Conservation (phyloP, 768 basidiomycete species). For the Lactifluus piperatus region DNA sequence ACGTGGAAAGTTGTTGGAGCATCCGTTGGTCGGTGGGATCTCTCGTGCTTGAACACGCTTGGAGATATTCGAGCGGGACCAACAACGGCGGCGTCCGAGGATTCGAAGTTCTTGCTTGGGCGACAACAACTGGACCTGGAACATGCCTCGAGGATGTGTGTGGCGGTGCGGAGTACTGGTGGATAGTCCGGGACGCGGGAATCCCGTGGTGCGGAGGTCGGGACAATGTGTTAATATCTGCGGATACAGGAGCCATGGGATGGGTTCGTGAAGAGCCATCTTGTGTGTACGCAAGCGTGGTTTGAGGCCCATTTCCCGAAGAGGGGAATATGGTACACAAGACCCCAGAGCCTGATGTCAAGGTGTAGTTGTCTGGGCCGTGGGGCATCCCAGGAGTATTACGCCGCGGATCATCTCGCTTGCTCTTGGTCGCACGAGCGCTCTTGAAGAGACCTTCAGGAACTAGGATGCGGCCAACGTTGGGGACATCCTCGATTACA, state of each 20-base stretch:
- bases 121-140: neutral
- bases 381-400: neutral
- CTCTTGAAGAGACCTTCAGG: constrained; percentile 63
- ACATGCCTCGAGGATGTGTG: neutral
- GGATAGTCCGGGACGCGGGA: neutral
- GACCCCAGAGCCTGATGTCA: constrained; percentile 12
- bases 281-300: constrained; percentile 12
- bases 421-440: constrained; percentile 18
- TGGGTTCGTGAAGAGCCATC: constrained; percentile 4
- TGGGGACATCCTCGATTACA: constrained; percentile 59
- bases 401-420: constrained; percentile 16
- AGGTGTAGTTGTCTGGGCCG: constrained; percentile 10
- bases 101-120: neutral
- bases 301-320: constrained; percentile 13
- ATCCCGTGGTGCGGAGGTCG: neutral
- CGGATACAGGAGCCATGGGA: neutral
- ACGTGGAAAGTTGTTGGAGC: constrained; percentile 14
- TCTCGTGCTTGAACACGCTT: constrained; percentile 7
- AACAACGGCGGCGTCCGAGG: constrained; percentile 2
- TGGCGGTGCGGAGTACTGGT: neutral
- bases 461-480: constrained; percentile 50
- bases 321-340: constrained; percentile 20
- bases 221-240: neutral
- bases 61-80: constrained; percentile 18
- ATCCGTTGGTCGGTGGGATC: constrained; percentile 12